Evolutionary conservation across 371 early-diverging fungal species (phyloP).

Genomic region (Dentiscutata heterogama): DNA sequence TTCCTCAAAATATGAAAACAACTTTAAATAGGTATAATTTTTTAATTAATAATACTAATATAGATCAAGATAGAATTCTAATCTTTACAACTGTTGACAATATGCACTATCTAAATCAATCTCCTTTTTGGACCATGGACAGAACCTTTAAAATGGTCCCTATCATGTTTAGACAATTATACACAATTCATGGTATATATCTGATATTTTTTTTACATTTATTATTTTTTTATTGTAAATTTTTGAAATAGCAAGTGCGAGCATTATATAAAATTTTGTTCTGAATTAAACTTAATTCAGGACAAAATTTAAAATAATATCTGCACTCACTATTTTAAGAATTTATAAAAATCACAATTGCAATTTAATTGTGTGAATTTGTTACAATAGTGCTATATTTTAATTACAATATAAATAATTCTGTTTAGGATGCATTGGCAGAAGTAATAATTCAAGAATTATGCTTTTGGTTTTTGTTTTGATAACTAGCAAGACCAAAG

Average conservation of each 20-base stretch:
- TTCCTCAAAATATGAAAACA: neutral
- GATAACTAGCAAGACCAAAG: neutral
- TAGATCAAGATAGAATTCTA: slow-evolving; percentile 10
- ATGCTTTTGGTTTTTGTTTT: neutral
- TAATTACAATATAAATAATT: too few species aligned
- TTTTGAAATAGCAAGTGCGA: too few species aligned
- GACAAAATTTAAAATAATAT: too few species aligned
- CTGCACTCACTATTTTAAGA: too few species aligned
- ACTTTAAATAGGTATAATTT: neutral
- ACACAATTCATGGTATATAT: too few species aligned
- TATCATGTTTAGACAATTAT: slow-evolving; percentile 8
- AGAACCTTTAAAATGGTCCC: slow-evolving; percentile 13
- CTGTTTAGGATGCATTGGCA: neutral
- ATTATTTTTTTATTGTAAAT: too few species aligned
- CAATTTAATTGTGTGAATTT: too few species aligned
- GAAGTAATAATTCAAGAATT: neutral
- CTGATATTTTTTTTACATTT: neutral
- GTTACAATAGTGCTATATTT: too few species aligned
- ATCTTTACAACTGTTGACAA: slow-evolving; percentile 5
- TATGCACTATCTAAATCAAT: neutral
- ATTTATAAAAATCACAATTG: too few species aligned
- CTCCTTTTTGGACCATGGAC: slow-evolving; percentile 10
- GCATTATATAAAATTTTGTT: too few species aligned
- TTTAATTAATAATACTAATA: neutral
- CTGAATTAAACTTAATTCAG: too few species aligned